Base-by-base conservation (phyloP, 495 filamentous ascomycete genomes). In the Podospora australis region DNA sequence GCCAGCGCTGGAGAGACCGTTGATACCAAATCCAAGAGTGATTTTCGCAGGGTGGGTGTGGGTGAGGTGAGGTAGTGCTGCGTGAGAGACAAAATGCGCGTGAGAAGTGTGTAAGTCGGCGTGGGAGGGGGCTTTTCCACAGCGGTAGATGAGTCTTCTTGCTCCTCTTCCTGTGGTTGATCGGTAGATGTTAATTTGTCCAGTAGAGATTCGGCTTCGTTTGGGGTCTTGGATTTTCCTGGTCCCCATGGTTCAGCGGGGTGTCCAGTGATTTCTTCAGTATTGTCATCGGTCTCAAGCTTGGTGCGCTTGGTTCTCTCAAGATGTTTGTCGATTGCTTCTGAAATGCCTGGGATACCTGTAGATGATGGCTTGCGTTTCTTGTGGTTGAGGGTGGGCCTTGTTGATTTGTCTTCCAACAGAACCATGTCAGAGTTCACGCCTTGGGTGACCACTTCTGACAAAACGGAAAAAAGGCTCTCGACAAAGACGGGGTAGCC, bases 401-500 rank as follows among this genome's bases (percentile, higher is more conserved):
- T 50, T 30, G 38, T 47, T 35, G 44, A 45, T 2, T 9, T 2
- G 34, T 57, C 57, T 22, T 66, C 64, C 5, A 73, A 55, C n/a
- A 73, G 66, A 5, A 90, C 65, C 30, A 76, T 74, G 25, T 78
- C 74, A 8, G 78, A 78, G 52, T 81, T 85, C 2, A 81, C 78
- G 3, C 86, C 84, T 63, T 95, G 88, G 42, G 88, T 81, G 13
- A 91, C 89, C 35, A 96, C 80, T 28, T 84, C 83, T 24, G 76
- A 78, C 7, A 99, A 67, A 0, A 91, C 89, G 16, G 80, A 72
- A 65, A 96, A 97, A 28, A 99, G 73, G 50, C 81, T 75, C 58
- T 94, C 87, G 0, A 95, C 89, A 29, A 97, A 80, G 26, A 78
- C 73, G 1, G 88, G 84, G 62, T 97, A 97, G 3, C 92, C 92